A percentile compares a stretch with the other conserved stretches of the same genome.
phyloP scores from a whole-genome alignment of 2,329 filamentous ascomycete species.

The Epichloe sibirici region DNA sequence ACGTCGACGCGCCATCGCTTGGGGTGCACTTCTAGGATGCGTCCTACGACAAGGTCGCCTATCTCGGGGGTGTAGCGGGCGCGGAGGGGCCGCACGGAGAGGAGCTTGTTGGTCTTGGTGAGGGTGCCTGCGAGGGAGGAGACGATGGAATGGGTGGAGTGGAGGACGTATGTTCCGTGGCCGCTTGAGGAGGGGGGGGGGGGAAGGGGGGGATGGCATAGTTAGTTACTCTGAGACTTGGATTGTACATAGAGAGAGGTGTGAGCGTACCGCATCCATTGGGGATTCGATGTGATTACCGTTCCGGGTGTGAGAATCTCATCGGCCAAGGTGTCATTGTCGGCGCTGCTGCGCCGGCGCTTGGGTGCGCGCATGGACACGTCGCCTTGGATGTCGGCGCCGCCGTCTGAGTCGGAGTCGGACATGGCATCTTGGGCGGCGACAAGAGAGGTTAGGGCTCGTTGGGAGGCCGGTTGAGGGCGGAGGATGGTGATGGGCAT shows the following conservation, averaged over 20 bases:
- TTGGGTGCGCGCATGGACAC: slow-evolving; percentile 32
- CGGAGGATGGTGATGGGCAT: slow-evolving; percentile 39
- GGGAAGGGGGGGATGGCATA: not conserved
- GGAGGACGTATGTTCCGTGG: slow-evolving; percentile 75
- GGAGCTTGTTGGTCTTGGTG: slow-evolving; percentile 89
- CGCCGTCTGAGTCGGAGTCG: slow-evolving; percentile 33
- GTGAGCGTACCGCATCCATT: slow-evolving; percentile 71
- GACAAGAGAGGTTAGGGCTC: slow-evolving; percentile 11
- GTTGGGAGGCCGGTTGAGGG: slow-evolving; percentile 22
- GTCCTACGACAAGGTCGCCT: slow-evolving; percentile 85
- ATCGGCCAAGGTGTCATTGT: slow-evolving; percentile 18
- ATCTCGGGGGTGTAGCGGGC: slow-evolving; percentile 94
- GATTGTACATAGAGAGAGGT: not conserved
- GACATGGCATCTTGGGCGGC: slow-evolving; percentile 22
- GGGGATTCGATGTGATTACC: slow-evolving; percentile 76
- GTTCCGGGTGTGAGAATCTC: slow-evolving; percentile 81
- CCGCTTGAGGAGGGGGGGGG: slow-evolving; percentile 44
- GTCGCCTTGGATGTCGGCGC: slow-evolving; percentile 32
- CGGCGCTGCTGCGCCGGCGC: slow-evolving; percentile 20
- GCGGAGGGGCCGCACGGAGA: slow-evolving; percentile 80
- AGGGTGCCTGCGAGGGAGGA: slow-evolving; percentile 86
- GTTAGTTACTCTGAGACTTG: not conserved
- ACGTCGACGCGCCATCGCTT: slow-evolving; percentile 93
- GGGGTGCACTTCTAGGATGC: slow-evolving; percentile 89
- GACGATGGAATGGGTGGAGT: slow-evolving; percentile 55